A percentile compares a stretch with the other conserved stretches of the same genome.
phyloP scores from a whole-genome alignment of 176 grass and related monocot genomes.

The Leersia perrieri region DNA sequence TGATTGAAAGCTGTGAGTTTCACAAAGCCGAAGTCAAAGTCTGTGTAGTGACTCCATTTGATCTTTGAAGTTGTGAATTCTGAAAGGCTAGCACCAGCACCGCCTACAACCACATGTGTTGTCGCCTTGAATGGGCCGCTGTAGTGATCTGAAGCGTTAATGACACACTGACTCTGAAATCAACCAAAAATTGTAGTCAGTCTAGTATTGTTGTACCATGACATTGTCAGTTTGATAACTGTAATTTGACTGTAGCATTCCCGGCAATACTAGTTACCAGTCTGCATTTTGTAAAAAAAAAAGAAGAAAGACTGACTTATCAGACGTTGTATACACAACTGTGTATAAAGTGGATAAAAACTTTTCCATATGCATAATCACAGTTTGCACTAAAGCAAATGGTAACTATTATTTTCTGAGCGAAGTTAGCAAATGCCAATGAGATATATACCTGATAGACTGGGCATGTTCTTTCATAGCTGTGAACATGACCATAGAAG shows the following conservation, averaged over 20 bases:
- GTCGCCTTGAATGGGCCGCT: conserved; percentile 59
- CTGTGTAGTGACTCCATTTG: conserved; percentile 68
- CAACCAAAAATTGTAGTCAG: conserved; percentile 10
- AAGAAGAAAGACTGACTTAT: neutral
- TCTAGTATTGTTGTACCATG: neutral
- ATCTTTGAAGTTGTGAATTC: conserved; percentile 38
- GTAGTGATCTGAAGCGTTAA: conserved; percentile 54
- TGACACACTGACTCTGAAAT: conserved; percentile 58
- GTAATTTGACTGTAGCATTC: neutral
- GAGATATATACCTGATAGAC: conserved; percentile 55
- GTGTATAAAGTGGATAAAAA: neutral
- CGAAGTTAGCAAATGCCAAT: neutral
- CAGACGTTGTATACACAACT: neutral
- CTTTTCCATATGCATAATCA: neutral
- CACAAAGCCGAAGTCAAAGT: conserved; percentile 61
- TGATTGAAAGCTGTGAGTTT: conserved; percentile 86
- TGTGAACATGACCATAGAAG: conserved; percentile 74
- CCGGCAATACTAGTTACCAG: neutral
- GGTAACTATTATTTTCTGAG: no score
- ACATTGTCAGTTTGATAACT: neutral
- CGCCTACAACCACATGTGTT: conserved; percentile 68
- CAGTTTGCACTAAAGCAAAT: neutral
- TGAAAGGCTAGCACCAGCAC: conserved; percentile 54
- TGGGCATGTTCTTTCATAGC: conserved; percentile 75
- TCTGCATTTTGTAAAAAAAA: neutral